Base-by-base conservation (phyloP, 1,284 basidiomycete genomes). In the Singerocomus rubriflavus region DNA sequence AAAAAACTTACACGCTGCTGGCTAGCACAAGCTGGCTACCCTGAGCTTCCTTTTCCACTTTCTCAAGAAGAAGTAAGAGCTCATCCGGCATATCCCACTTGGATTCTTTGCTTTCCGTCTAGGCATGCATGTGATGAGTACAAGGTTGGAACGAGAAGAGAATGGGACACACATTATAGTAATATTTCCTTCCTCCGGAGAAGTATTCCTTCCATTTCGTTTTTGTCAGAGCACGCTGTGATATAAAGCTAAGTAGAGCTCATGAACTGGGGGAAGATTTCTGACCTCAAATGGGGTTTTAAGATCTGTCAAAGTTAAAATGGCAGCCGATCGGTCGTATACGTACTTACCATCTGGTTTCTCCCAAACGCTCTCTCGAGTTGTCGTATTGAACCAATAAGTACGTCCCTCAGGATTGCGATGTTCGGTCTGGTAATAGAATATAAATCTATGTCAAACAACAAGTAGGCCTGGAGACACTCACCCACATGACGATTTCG, bases 1-100 rank as follows among this genome's bases (percentile, higher is more conserved):
- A 44, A 42, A 39, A 10, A 16, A 13, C 65, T 67, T 65, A 60
- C 63, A 66, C 51, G 34, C 66, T 56, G 49, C 66, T 60, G 3
- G 62, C 68, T 27, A 70, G 47, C 26, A 66, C 65, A 12, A 69
- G 69, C 52, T 69, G 57, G 16, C 59, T 65, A 13, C 71, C 63
- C 47, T 70, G 76, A 47, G 71, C 69, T 53, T 92, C 88, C 59
- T 87, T 87, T 66, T 92, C 91, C 2, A 94, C 86, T 62, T 87
- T 86, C 64, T 91, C 88, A 44, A 93, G 77, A 14, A 94, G 70
- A 25, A 89, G 76, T 21, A 87, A 71, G 27, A 97, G 79, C 62
- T 96, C 93, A 48, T 91, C 84, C 17, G 94, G 94, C 80, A 95
- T 88, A 55, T 94, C 90, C 94, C 94, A 98, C 76, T 94, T 93